Conservation (phyloP, 768 basidiomycete species). For the Gelatoporia subvermispora region DNA sequence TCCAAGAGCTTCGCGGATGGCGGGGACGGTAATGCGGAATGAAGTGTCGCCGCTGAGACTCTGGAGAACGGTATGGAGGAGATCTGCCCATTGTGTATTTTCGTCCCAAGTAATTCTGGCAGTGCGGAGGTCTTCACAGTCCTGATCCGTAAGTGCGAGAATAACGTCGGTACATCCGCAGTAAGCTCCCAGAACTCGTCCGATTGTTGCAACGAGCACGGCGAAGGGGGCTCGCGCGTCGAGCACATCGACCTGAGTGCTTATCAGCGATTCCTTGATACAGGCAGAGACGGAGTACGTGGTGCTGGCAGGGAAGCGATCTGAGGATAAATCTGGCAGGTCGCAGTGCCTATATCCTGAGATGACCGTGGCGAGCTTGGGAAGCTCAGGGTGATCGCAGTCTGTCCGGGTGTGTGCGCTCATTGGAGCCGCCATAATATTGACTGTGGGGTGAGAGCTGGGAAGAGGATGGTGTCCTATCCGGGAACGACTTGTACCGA, state of each 20-base stretch:
- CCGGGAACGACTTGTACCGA: too few relatives aligned
- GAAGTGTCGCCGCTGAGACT: slow-evolving; percentile 1
- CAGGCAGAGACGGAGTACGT: slow-evolving; percentile 5
- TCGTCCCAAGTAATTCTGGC: slow-evolving; percentile 9
- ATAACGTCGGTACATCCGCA: slow-evolving; percentile 11
- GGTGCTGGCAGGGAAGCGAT: slow-evolving; percentile 10
- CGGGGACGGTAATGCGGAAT: slow-evolving; percentile 2
- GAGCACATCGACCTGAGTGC: too few relatives aligned
- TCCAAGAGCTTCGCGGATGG: slow-evolving; percentile 5
- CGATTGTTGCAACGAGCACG: slow-evolving; percentile 4
- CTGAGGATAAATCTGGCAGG: slow-evolving; percentile 15
- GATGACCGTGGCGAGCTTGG: slow-evolving; percentile 8
- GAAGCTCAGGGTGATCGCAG: background rate
- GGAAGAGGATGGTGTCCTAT: too few relatives aligned
- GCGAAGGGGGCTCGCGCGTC: background rate
- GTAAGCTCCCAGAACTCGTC: slow-evolving; percentile 13
- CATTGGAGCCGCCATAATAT: too few relatives aligned
- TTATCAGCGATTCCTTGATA: background rate
- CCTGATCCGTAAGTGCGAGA: slow-evolving; percentile 2
- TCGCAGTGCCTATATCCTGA: slow-evolving; percentile 13
- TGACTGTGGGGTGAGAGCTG: too few relatives aligned
- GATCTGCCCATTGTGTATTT: slow-evolving; percentile 3
- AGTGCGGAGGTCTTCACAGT: slow-evolving; percentile 4
- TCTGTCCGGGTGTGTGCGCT: background rate
- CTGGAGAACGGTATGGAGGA: background rate